Conservation (phyloP, 805 yeast genomes). For the Candida stauntonica region DNA sequence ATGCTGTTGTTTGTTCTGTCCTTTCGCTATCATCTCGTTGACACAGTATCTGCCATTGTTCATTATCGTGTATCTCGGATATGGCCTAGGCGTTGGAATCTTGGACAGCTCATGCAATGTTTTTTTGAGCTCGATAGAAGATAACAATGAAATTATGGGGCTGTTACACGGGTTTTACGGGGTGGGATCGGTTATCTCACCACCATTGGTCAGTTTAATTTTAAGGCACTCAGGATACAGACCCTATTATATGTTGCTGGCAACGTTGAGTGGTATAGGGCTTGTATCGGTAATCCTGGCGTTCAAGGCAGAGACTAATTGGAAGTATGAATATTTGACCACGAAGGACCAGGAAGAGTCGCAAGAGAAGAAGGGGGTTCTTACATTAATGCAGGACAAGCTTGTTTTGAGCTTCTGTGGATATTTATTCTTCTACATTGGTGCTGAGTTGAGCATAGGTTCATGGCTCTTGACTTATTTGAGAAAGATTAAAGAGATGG, state of each 20-base stretch:
- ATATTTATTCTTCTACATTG: conserved; percentile 59
- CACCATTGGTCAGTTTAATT: conserved; percentile 52
- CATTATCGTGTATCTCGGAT: conserved; percentile 34
- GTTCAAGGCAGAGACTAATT: conserved; percentile 41
- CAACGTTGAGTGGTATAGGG: conserved; percentile 21
- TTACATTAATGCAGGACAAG: conserved; percentile 26
- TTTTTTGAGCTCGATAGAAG: conserved; percentile 42
- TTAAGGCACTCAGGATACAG: conserved; percentile 27
- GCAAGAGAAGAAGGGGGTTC: conserved; percentile 16
- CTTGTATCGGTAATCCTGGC: conserved; percentile 32
- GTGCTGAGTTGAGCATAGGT: conserved; percentile 64
- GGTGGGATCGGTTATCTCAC: conserved; percentile 65
- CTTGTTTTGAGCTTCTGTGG: conserved; percentile 45
- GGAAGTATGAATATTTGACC: conserved; percentile 28
- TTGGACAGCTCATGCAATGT: conserved; percentile 53
- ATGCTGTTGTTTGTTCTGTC: conserved; percentile 29
- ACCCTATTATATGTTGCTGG: conserved; percentile 7
- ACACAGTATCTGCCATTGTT: conserved; percentile 37
- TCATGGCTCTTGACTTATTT: conserved; percentile 70
- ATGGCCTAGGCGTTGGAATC: conserved; percentile 55
- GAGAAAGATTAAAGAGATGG: conserved; percentile 48
- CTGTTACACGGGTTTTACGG: conserved; percentile 68
- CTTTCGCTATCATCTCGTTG: conserved; percentile 35
- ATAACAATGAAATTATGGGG: conserved; percentile 57
- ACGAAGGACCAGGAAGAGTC: conserved; percentile 17